Evolutionary conservation across 2,329 filamentous ascomycete species (phyloP).

Genomic region (Neonectria faginata): DNA sequence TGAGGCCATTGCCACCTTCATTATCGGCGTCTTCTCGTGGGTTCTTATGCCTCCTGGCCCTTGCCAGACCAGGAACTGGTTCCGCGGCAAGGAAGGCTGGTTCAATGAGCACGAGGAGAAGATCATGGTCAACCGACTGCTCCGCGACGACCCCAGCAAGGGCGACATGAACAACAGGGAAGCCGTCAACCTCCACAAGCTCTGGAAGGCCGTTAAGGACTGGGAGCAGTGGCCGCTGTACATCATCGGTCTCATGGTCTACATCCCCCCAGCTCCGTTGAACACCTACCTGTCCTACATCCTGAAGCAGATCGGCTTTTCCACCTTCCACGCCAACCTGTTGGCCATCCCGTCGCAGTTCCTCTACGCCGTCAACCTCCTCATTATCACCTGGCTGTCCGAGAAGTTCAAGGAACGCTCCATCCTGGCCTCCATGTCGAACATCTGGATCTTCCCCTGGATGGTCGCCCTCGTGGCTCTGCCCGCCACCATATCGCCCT

Average conservation of each 20-base stretch:
- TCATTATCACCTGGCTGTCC: slow-evolving; percentile 60
- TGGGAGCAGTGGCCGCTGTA: slow-evolving; percentile 68
- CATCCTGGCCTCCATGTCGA: slow-evolving; percentile 58
- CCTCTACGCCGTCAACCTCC: slow-evolving; percentile 59
- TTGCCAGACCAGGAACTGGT: slow-evolving; percentile 65
- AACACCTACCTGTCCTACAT: slow-evolving; percentile 60
- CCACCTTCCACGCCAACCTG: slow-evolving; percentile 59
- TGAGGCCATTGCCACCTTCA: slow-evolving; percentile 59
- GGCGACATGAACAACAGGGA: slow-evolving; percentile 70
- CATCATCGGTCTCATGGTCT: slow-evolving; percentile 61
- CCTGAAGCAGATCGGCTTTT: slow-evolving; percentile 57
- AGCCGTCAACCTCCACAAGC: slow-evolving; percentile 46
- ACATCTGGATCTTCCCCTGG: slow-evolving; percentile 64
- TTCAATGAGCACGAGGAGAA: slow-evolving; percentile 70
- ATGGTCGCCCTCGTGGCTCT: slow-evolving; percentile 58
- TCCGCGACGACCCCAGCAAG: slow-evolving; percentile 71
- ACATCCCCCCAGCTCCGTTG: slow-evolving; percentile 57
- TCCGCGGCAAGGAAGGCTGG: slow-evolving; percentile 69
- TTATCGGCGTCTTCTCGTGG: slow-evolving; percentile 58
- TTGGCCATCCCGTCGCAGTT: slow-evolving; percentile 59
- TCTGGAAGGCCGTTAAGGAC: slow-evolving; percentile 66
- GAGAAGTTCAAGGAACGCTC: slow-evolving; percentile 58
- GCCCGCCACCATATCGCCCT: slow-evolving; percentile 51
- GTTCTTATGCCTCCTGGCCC: slow-evolving; percentile 60
- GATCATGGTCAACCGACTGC: slow-evolving; percentile 71